Conservation (phyloP, 164 flowering plant species). For the Piper betle region DNA sequence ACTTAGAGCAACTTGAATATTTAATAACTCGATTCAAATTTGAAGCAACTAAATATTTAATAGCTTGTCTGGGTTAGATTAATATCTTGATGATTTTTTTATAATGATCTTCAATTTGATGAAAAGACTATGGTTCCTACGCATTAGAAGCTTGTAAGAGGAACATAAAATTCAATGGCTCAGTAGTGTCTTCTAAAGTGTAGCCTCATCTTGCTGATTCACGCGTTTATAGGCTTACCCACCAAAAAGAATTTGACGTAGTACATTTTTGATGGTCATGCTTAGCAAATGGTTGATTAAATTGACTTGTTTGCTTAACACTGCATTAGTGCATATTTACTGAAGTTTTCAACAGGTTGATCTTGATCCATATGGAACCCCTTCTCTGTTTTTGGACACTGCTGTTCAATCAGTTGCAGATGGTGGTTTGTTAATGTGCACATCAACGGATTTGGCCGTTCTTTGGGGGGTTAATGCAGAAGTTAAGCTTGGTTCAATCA, state of each 20-base stretch:
- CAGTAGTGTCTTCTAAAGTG: slow-evolving; percentile 72
- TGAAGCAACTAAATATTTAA: slow-evolving; percentile 68
- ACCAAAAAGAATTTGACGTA: slow-evolving; percentile 94
- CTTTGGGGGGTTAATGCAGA: slow-evolving; percentile 94
- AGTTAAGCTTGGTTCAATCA: slow-evolving; percentile 12
- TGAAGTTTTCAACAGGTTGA: slow-evolving; percentile 58
- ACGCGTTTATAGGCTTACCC: slow-evolving; percentile 85
- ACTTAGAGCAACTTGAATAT: too few relatives aligned
- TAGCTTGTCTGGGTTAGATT: not conserved
- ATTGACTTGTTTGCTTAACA: not conserved
- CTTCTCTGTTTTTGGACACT: slow-evolving; percentile 79
- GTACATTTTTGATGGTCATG: slow-evolving; percentile 19
- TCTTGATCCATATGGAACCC: slow-evolving; percentile 99
- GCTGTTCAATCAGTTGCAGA: slow-evolving; percentile 17
- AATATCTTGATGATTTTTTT: slow-evolving; percentile 4
- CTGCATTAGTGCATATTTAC: not conserved
- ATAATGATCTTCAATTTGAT: not conserved
- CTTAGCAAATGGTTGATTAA: not conserved
- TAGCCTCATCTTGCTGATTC: slow-evolving; percentile 90
- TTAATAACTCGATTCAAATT: slow-evolving; percentile 3
- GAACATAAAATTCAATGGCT: slow-evolving; percentile 92
- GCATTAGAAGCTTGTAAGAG: slow-evolving; percentile 96
- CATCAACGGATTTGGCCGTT: slow-evolving; percentile 98
- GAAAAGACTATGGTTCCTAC: slow-evolving; percentile 5
- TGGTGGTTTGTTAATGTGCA: too few relatives aligned